Conservation (phyloP, 345 rosid genomes). For the Populus pruinosa region DNA sequence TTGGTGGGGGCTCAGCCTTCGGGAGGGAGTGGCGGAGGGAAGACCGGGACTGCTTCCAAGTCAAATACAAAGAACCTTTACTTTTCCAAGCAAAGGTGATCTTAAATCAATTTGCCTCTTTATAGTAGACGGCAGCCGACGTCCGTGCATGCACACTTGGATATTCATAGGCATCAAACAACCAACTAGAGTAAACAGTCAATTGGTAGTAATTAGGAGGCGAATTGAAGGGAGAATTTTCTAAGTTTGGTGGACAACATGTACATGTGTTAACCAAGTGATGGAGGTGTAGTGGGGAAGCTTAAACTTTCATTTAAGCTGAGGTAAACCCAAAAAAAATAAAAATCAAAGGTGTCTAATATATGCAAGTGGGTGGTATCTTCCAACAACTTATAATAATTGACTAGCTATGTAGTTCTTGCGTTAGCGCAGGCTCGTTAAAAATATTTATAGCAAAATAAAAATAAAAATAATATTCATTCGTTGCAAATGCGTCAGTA, state of each 20-base stretch:
- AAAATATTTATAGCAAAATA: no score
- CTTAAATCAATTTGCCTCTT: neutral
- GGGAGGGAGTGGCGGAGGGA: constrained; percentile 13
- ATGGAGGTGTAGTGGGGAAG: neutral
- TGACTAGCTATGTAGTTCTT: no score
- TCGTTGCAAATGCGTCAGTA: no score
- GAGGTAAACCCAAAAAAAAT: neutral
- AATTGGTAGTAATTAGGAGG: neutral
- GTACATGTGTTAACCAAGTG: neutral
- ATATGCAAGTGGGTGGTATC: constrained; percentile 1
- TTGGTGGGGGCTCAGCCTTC: neutral
- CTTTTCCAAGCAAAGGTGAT: constrained; percentile 16
- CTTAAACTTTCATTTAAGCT: neutral
- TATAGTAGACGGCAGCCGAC: constrained; percentile 21
- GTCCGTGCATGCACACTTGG: constrained; percentile 1
- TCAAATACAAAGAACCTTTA: constrained; percentile 3
- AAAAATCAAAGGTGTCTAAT: neutral
- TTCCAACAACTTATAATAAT: neutral
- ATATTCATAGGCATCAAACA: neutral
- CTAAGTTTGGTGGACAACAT: neutral
- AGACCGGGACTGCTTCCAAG: constrained; percentile 23
- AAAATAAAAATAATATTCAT: no score
- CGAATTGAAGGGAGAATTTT: constrained; percentile 6
- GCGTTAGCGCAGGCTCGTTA: no score
- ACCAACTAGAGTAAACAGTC: neutral